Evolutionary conservation across 352 stramenopile species (phyloP), one percentile per base, ranked within the genome.

Genomic region (Globisporangium recalcitrans): DNA sequence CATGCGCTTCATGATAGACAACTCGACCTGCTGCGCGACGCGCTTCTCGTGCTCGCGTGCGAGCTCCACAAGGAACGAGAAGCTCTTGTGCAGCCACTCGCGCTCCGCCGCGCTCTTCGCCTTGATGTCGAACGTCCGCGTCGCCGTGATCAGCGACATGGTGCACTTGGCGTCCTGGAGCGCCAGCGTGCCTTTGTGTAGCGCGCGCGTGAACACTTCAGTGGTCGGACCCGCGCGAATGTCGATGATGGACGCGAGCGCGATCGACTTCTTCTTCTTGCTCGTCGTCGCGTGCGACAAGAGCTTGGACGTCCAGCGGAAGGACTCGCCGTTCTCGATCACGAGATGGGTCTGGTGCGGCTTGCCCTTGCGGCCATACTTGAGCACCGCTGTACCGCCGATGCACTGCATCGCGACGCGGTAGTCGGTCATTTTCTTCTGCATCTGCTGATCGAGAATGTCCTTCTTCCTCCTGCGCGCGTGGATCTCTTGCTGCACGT

Each of bases 1-100:
- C 74, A 94, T 88, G 21, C 84, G 80, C 68, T 89, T 88, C 82
- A 94, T 94, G 60, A 94, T 94, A 5, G 75, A 77, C 24, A 91
- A 72, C 64, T 94, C 85, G 19, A 90, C 85, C 63, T 94, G 85
- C 71, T 90, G 77, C 11, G 80, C 73, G 3, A 91, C 75, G 11
- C 86, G 78, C 29, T 83, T 75, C 53, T 89, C 81, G 63, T 94
- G 82, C 32, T 91, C 82, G 4, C 72, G 73, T 6, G 83, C 83
- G n/a, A 91, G 71, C 14, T 79, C 75, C 4, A 92, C 80, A 14
- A 94, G 71, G 54, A 91, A 91, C 55, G 70, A 49, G 26, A 94
- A 70, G 68, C 85, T 92, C 16, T 81, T 80, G 10, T 82, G 71
- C 7, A 94, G 78, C 81, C 81, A 94, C 58, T 94, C 83, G 32